Conservation (phyloP, 345 rosid species). For the Arabidopsis suecica region DNA sequence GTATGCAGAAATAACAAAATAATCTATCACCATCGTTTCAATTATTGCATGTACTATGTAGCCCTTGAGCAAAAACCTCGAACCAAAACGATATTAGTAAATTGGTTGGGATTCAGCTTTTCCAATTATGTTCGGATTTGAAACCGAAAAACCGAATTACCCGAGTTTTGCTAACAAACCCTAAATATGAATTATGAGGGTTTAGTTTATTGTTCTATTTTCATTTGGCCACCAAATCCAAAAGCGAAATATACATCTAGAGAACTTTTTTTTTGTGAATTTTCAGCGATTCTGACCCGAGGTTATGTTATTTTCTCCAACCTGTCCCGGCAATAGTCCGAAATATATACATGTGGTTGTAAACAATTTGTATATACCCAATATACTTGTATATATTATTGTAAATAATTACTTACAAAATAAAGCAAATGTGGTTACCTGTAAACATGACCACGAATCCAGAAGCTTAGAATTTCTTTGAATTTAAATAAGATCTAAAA, state of each 20-base stretch:
- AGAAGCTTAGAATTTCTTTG: slow-evolving; percentile 12
- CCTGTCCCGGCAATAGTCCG: too few species aligned
- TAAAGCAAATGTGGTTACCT: background rate
- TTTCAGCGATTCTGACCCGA: background rate
- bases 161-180: too few species aligned
- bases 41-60: too few species aligned
- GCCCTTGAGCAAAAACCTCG: too few species aligned
- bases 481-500: background rate
- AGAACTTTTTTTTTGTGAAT: background rate
- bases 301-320: background rate
- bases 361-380: too few species aligned
- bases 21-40: too few species aligned
- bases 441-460: background rate
- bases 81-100: background rate
- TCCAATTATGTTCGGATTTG: background rate
- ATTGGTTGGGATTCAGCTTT: background rate
- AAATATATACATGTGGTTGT: too few species aligned
- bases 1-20: too few species aligned
- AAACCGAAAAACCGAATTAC: too few species aligned
- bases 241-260: background rate
- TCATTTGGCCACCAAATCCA: background rate
- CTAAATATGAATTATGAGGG: background rate
- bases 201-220: background rate
- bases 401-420: too few species aligned
- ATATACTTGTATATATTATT: too few species aligned